Evolutionary conservation across 768 basidiomycete genomes (phyloP), one percentile per base, ranked within the genome.

Genomic region (Kwoniella bestiolae): DNA sequence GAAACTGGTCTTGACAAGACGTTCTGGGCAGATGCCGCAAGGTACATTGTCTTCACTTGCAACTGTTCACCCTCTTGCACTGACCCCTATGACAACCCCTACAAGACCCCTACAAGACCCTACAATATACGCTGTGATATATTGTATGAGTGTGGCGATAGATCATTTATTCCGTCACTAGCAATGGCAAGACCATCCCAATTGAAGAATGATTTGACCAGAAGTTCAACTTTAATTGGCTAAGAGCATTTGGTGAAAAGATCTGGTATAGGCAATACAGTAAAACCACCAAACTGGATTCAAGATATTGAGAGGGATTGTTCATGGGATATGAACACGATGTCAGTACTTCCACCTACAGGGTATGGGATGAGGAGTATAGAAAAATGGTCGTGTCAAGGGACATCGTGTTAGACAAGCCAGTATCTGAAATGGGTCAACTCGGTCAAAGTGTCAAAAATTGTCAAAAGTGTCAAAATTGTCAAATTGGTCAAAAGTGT

Each of bases 1-100:
- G 41, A 58, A 47, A 62, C 60, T 28, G 58, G 59, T 26, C 25
- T 66, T n/a, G 57, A 60, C 25, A 58, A 44, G 23, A 11, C 44
- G 12, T 66, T 58, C 23, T 72, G 67, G 71, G 63, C 67, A 23
- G 65, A 72, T 44, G 46, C 53, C 2, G 61, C 65, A 14, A 62
- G 18, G 41, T 66, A 66, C 31, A 59, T 50, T 7, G 63, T 51
- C 2, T 69, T 66, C 50, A 45, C 56, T 14, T 45, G 64, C 6
- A 68, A 72, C 32, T 34, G 63, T 53, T 29, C 59, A 49, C 50
- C 50, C 25, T 21, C 41, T n/a, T n/a, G n/a, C n/a, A n/a, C n/a
- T n/a, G n/a, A n/a, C n/a, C n/a, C n/a, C n/a, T n/a, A n/a, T n/a
- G n/a, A n/a, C n/a, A n/a, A n/a, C n/a, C n/a, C n/a, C n/a, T n/a